Base-by-base conservation (phyloP, 2,329 filamentous ascomycete genomes). In the Keithomyces neogunnii region DNA sequence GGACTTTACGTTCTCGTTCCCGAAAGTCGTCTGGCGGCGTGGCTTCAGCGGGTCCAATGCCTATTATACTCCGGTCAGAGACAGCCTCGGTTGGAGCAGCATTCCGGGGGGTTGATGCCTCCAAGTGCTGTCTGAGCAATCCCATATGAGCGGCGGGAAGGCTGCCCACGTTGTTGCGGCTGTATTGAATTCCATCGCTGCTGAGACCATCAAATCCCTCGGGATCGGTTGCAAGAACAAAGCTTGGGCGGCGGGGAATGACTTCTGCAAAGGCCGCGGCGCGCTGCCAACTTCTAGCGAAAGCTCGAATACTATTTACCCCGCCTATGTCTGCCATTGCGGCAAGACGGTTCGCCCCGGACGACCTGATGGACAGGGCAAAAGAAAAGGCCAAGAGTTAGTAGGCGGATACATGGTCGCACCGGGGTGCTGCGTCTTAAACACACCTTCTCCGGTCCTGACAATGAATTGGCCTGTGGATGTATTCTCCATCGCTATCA, bases 231-330 rank as follows among this genome's bases (percentile, higher is more conserved):
- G 77, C 76, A 55, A 83, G 78, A 49, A 88, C 75, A 64, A 95
- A 89, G 35, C 88, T 85, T 11, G 84, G 83, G 13, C 84, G 81
- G 51, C 88, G 84, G 4, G 89, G 89, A 35, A 93, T 85, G 59
- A 96, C 88, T 66, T 96, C 91, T 56, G 83, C 80, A 68, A 97
- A 97, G 52, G 80, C 85, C 30, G 90, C 89, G 38, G 92, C 92
- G 65, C 92, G 84, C 69, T 92, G 89, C 87, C 90, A 96, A 60
- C 89, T 95, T 54, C 87, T 82, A 44, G 91, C 88, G 65, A 97
- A 97, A 62, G 91, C 95, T 63, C 93, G 86, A 61, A 97, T 87
- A 68, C 88, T 95, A 73, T 97, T 97, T 55, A 91, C 86, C 48
- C 92, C 92, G 57, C 92, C 93, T 46, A 88, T 85, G 54, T 95